These are phyloP conservation scores for Metschnikowia bowlesiae DNA, from an alignment of 805 yeast species.

Conservation along the genomic window DNA sequence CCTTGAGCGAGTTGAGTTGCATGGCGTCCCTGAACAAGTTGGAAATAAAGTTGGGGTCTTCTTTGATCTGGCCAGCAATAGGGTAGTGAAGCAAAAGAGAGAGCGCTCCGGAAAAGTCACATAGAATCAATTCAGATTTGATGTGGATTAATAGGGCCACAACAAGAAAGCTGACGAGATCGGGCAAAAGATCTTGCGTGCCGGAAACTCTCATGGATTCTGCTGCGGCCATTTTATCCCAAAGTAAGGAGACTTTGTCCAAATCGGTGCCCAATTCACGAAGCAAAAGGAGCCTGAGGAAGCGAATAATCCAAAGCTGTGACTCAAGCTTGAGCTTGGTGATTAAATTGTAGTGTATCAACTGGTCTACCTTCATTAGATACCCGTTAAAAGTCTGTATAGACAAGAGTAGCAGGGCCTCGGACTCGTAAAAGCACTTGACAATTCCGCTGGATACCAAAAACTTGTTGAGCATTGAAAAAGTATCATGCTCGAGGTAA, in stretches of 20 bases:
- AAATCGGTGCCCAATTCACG: constrained; percentile 45
- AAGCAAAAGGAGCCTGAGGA: constrained; percentile 41
- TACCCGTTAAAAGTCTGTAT: constrained; percentile 46
- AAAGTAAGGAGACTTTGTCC: constrained; percentile 32
- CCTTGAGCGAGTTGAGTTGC: constrained; percentile 28
- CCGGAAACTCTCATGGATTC: constrained; percentile 5
- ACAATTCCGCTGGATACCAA: constrained; percentile 40
- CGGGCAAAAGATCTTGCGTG: constrained; percentile 21
- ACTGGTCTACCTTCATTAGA: constrained; percentile 47
- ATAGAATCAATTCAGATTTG: constrained; percentile 39
- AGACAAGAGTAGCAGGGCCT: constrained; percentile 39
- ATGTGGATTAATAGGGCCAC: constrained; percentile 42
- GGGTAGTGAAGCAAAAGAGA: constrained; percentile 50
- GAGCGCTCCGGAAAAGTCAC: constrained; percentile 51
- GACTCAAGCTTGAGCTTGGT: constrained; percentile 45
- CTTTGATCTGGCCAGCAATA: constrained; percentile 16
- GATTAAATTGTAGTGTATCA: constrained; percentile 41
- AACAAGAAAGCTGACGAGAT: constrained; percentile 38
- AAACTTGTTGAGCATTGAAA: constrained; percentile 40
- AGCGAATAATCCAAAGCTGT: constrained; percentile 53
- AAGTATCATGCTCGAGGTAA: constrained; percentile 41
- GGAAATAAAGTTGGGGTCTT: constrained; percentile 18
- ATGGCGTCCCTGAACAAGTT: constrained; percentile 32
- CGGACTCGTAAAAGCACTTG: constrained; percentile 31
- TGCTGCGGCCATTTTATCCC: constrained; percentile 47